Evolutionary conservation across 1,139 yeast species (phyloP).

Genomic region (Barnettozyma hawaiiensis): DNA sequence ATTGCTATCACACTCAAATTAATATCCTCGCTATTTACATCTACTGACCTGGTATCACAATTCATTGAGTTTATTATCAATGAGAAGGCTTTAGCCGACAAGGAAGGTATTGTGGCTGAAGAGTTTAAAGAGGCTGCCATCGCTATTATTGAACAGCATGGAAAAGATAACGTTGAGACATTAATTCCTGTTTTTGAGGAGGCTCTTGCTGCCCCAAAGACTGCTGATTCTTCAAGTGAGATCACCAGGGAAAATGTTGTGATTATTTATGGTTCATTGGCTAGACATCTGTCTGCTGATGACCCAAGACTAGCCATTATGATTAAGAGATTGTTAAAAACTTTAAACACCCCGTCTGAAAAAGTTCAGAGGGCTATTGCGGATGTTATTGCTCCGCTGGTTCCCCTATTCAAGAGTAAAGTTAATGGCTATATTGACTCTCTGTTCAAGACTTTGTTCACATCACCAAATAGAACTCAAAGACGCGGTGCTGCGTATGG

Average conservation of each 20-base stretch:
- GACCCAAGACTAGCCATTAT: conserved; percentile 64
- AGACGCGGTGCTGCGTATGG: conserved; percentile 97
- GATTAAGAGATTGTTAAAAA: conserved; percentile 61
- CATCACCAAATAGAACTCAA: conserved; percentile 43
- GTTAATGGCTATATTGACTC: conserved; percentile 50
- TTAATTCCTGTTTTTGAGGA: conserved; percentile 75
- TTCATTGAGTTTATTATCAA: conserved; percentile 56
- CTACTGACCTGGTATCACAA: conserved; percentile 36
- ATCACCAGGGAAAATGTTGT: conserved; percentile 74
- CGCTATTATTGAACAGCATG: conserved; percentile 59
- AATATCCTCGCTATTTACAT: conserved; percentile 45
- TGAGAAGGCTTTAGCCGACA: conserved; percentile 67
- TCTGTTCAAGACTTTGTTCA: conserved; percentile 55
- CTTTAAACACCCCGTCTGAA: conserved; percentile 84
- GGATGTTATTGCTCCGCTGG: conserved; percentile 80
- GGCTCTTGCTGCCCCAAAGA: conserved; percentile 38
- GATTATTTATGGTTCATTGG: conserved; percentile 82
- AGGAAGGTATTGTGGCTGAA: conserved; percentile 65
- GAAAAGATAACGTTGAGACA: conserved; percentile 56
- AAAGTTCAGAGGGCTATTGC: conserved; percentile 85
- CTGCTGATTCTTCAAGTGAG: conserved; percentile 48
- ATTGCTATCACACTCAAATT: conserved; percentile 63
- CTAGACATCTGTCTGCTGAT: conserved; percentile 62
- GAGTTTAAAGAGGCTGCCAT: conserved; percentile 90
- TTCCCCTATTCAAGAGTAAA: conserved; percentile 46